A percentile compares a stretch with the other conserved stretches of the same genome.
Evolutionary conservation across 2,329 filamentous ascomycete species (phyloP).

Genomic region (Curvularia verruculosa): DNA sequence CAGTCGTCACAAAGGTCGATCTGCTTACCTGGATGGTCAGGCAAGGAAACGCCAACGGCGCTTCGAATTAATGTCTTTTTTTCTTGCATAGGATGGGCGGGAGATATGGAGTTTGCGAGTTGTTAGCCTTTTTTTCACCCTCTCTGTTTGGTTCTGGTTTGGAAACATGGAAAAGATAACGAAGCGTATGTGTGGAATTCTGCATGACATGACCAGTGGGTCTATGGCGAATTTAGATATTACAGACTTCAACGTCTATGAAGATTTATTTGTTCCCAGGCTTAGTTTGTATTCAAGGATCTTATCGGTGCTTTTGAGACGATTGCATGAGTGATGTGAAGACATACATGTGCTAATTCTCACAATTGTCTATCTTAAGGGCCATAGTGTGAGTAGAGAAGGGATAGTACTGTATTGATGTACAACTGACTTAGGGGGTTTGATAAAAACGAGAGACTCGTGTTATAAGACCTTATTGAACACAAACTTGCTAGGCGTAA

Average conservation of each 20-base stretch:
- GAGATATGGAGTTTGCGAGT: neutral
- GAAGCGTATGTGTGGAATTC: neutral
- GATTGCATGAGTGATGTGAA: neutral
- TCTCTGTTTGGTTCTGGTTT: neutral
- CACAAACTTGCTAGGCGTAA: too few species aligned
- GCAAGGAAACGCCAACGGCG: constrained; percentile 23
- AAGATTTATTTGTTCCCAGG: neutral
- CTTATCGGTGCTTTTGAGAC: neutral
- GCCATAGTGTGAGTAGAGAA: too few species aligned
- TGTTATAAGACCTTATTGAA: too few species aligned
- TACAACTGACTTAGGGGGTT: too few species aligned
- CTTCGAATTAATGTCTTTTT: constrained; percentile 1
- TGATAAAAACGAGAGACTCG: too few species aligned
- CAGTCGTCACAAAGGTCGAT: constrained; percentile 96
- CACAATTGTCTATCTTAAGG: too few species aligned
- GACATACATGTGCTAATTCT: neutral
- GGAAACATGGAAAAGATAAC: neutral
- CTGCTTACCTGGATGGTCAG: constrained; percentile 85
- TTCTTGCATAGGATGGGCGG: neutral
- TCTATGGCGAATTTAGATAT: neutral
- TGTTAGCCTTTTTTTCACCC: neutral
- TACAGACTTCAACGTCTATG: constrained; percentile 12
- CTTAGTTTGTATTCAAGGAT: neutral
- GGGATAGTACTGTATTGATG: too few species aligned
- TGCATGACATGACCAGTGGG: neutral